Evolutionary conservation across 1,139 yeast genomes (phyloP).

Genomic region (Geotrichum europaeum): DNA sequence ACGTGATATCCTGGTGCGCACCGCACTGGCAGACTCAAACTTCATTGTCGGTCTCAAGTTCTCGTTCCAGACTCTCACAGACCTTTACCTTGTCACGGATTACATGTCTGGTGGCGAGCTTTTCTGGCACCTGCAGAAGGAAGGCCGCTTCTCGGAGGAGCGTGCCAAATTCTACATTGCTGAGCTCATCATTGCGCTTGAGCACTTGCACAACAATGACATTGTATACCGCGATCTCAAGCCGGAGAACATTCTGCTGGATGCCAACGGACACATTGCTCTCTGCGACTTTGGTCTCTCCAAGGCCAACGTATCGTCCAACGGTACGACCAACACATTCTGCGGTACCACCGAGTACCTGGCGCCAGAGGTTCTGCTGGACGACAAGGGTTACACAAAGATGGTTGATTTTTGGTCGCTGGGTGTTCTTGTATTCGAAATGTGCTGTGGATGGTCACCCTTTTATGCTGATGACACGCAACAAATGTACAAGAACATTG

Average conservation of each 20-base stretch:
- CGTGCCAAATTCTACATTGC: conserved; percentile 96
- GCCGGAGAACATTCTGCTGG: conserved; percentile 88
- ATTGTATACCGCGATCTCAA: conserved; percentile 91
- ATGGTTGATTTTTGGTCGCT: conserved; percentile 98
- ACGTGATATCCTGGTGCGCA: conserved; percentile 85
- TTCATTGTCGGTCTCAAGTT: conserved; percentile 93
- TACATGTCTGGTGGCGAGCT: conserved; percentile 98
- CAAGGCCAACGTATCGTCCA: conserved; percentile 78
- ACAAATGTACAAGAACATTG: conserved; percentile 97
- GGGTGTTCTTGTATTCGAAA: conserved; percentile 87
- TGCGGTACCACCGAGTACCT: conserved; percentile 97
- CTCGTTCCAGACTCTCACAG: conserved; percentile 90
- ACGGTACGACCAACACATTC: conserved; percentile 92
- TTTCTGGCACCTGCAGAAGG: conserved; percentile 95
- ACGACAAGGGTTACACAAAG: conserved; percentile 92
- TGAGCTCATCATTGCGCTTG: conserved; percentile 83
- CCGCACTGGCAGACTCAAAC: conserved; percentile 74
- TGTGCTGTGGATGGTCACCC: conserved; percentile 99
- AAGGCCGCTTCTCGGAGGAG: conserved; percentile 86
- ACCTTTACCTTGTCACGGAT: conserved; percentile 88
- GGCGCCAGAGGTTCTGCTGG: conserved; percentile 88
- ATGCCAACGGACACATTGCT: conserved; percentile 95
- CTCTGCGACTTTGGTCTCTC: conserved; percentile 95
- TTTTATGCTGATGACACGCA: conserved; percentile 96
- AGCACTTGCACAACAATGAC: conserved; percentile 86